A percentile compares a stretch with the other conserved stretches of the same genome.
phyloP scores from a whole-genome alignment of 2,329 filamentous ascomycete species.

The Ophiostoma sp. region DNA sequence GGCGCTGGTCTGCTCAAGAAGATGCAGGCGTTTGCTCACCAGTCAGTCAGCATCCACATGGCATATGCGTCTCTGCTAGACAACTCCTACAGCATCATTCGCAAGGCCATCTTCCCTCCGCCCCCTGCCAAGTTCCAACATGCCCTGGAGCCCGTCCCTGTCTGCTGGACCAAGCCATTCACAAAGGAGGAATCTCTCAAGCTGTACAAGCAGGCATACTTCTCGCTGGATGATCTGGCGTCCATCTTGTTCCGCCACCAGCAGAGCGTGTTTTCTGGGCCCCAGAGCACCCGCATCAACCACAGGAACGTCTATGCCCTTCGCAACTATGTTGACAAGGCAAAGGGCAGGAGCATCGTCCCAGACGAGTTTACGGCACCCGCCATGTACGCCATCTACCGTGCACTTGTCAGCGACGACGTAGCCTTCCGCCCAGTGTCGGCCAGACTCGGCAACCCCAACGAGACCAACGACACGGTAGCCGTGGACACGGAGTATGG shows the following conservation, averaged over 20 bases:
- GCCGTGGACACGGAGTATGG: slow-evolving; percentile 29
- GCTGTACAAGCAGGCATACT: slow-evolving; percentile 27
- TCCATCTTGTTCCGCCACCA: slow-evolving; percentile 36
- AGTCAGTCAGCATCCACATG: slow-evolving; percentile 44
- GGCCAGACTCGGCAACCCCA: slow-evolving; percentile 35
- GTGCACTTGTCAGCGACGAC: slow-evolving; percentile 54
- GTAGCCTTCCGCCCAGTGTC: slow-evolving; percentile 52
- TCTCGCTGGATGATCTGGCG: slow-evolving; percentile 49
- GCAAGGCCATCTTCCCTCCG: slow-evolving; percentile 11
- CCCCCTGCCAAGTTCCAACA: not conserved
- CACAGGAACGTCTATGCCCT: slow-evolving; percentile 13
- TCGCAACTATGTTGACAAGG: slow-evolving; percentile 24
- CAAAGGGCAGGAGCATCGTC: slow-evolving; percentile 27
- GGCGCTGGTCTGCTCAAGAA: slow-evolving; percentile 42
- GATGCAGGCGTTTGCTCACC: slow-evolving; percentile 43
- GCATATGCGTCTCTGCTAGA: slow-evolving; percentile 45
- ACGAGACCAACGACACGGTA: slow-evolving; percentile 5
- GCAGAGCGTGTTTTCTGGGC: slow-evolving; percentile 10
- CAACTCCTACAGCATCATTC: slow-evolving; percentile 32
- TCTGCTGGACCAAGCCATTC: slow-evolving; percentile 5
- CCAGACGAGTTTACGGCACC: slow-evolving; percentile 39
- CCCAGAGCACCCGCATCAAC: not conserved
- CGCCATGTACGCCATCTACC: slow-evolving; percentile 65
- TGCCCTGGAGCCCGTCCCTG: not conserved
- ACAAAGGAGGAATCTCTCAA: not conserved